phyloP scores from a whole-genome alignment of 495 filamentous ascomycete species.

The Halenospora varia region DNA sequence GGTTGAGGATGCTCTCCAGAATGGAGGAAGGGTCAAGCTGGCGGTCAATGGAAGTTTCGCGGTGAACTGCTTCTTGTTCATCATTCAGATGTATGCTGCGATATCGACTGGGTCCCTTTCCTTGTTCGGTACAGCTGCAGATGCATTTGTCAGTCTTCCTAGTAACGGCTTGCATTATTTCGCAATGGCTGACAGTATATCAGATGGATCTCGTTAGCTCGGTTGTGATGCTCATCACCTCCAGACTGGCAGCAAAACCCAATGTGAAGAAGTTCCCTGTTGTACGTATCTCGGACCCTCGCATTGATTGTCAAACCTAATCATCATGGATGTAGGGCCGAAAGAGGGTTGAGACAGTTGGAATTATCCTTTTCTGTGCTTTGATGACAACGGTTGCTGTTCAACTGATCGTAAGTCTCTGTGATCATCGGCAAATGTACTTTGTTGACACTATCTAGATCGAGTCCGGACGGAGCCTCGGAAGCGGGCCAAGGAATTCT shows the following conservation, averaged over 20 bases:
- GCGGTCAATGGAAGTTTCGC: constrained; percentile 50
- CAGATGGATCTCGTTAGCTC: constrained; percentile 57
- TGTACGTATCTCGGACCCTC: constrained; percentile 23
- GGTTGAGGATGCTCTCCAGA: constrained; percentile 42
- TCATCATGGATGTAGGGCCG: constrained; percentile 35
- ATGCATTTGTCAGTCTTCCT: constrained; percentile 44
- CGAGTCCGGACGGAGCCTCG: constrained; percentile 45
- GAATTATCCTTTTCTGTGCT: constrained; percentile 56
- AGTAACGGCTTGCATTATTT: constrained; percentile 2
- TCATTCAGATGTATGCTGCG: constrained; percentile 56
- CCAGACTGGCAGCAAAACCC: constrained; percentile 43
- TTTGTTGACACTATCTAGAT: constrained; percentile 26
- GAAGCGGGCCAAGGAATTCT: constrained; percentile 32
- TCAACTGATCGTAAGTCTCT: constrained; percentile 41
- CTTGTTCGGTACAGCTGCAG: constrained; percentile 54
- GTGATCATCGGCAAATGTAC: neutral
- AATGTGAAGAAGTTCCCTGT: constrained; percentile 56
- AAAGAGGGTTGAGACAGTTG: constrained; percentile 50
- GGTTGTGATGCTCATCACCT: constrained; percentile 51
- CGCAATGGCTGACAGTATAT: constrained; percentile 12
- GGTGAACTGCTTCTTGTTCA: constrained; percentile 50
- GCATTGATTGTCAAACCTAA: constrained; percentile 12
- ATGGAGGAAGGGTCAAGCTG: constrained; percentile 51
- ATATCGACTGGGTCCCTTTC: constrained; percentile 51
- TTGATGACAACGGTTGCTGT: constrained; percentile 54